Evolutionary conservation across 2,329 filamentous ascomycete genomes (phyloP).

Genomic region (Fonsecaea multimorphosa): DNA sequence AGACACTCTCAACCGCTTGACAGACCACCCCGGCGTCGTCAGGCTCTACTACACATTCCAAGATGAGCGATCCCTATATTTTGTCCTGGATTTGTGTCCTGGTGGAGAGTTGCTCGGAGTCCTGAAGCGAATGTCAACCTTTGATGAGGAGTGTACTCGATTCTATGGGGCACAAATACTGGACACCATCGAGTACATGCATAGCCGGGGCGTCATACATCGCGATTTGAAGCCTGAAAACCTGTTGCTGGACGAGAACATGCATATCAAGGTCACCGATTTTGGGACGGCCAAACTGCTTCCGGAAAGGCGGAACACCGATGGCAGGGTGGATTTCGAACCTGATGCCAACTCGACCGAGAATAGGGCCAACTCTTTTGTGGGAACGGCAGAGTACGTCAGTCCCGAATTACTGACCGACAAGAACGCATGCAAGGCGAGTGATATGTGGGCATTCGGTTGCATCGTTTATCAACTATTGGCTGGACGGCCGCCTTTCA

Average conservation of each 20-base stretch:
- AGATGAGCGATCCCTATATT: slow-evolving; percentile 94
- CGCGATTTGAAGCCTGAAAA: slow-evolving; percentile 97
- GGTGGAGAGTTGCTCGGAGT: slow-evolving; percentile 91
- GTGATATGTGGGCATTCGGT: slow-evolving; percentile 97
- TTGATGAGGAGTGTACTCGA: slow-evolving; percentile 89
- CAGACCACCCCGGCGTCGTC: slow-evolving; percentile 94
- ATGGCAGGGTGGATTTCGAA: slow-evolving; percentile 50
- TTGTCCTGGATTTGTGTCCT: slow-evolving; percentile 90
- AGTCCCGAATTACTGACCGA: slow-evolving; percentile 96
- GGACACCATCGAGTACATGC: slow-evolving; percentile 97
- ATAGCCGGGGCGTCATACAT: slow-evolving; percentile 92
- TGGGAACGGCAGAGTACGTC: slow-evolving; percentile 97
- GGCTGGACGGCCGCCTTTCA: slow-evolving; percentile 95
- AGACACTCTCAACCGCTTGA: slow-evolving; percentile 93
- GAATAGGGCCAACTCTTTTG: slow-evolving; percentile 87
- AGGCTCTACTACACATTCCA: slow-evolving; percentile 98
- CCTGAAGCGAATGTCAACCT: slow-evolving; percentile 90
- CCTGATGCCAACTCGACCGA: slow-evolving; percentile 51
- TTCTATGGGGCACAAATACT: slow-evolving; percentile 97
- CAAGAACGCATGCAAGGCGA: slow-evolving; percentile 96
- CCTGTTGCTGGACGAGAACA: slow-evolving; percentile 89
- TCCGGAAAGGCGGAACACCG: slow-evolving; percentile 56
- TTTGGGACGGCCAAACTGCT: slow-evolving; percentile 98
- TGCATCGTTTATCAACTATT: slow-evolving; percentile 97
- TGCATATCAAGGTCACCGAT: slow-evolving; percentile 98